A percentile compares a stretch with the other conserved stretches of the same genome.
Evolutionary conservation across 2,329 filamentous ascomycete species (phyloP).

Genomic region (Bipolaris sorokiniana): DNA sequence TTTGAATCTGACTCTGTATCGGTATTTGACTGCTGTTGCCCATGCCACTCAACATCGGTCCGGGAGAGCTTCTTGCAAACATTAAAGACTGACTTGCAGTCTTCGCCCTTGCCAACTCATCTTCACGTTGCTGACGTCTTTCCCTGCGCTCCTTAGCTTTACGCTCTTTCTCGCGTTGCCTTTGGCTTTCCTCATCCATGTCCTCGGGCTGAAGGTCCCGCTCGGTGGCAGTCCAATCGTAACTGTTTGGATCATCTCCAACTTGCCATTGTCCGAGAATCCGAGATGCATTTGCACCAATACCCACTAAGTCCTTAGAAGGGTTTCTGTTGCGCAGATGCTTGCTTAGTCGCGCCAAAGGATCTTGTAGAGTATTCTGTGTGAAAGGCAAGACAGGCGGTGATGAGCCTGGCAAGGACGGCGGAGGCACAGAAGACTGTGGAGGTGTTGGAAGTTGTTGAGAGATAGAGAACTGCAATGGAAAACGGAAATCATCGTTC

Average conservation of each 20-base stretch:
- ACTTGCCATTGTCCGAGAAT: constrained; percentile 53
- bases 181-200: constrained; percentile 45
- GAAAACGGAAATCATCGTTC: not conserved
- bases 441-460: constrained; percentile 24
- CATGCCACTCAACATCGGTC: constrained; percentile 27
- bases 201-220: constrained; percentile 33
- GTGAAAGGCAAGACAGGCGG: constrained; percentile 12
- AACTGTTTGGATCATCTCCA: constrained; percentile 47
- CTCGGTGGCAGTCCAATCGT: constrained; percentile 51
- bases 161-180: constrained; percentile 47
- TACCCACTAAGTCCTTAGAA: constrained; percentile 14
- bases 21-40: constrained; percentile 36
- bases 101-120: constrained; percentile 32
- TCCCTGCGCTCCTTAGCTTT: constrained; percentile 50
- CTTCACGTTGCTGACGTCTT: constrained; percentile 50
- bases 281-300: constrained; percentile 44
- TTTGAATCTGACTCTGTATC: constrained; percentile 14
- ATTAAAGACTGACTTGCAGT: constrained; percentile 28
- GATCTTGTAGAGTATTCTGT: constrained; percentile 10
- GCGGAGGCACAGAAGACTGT: constrained; percentile 18
- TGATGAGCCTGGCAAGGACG: constrained; percentile 13
- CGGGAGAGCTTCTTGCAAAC: constrained; percentile 37
- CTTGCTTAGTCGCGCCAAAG: constrained; percentile 44
- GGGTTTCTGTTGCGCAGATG: constrained; percentile 46
- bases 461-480: constrained; percentile 4